Evolutionary conservation across 1,139 yeast genomes (phyloP), one percentile per base, ranked within the genome.

Genomic region (Candida sanyaensis): DNA sequence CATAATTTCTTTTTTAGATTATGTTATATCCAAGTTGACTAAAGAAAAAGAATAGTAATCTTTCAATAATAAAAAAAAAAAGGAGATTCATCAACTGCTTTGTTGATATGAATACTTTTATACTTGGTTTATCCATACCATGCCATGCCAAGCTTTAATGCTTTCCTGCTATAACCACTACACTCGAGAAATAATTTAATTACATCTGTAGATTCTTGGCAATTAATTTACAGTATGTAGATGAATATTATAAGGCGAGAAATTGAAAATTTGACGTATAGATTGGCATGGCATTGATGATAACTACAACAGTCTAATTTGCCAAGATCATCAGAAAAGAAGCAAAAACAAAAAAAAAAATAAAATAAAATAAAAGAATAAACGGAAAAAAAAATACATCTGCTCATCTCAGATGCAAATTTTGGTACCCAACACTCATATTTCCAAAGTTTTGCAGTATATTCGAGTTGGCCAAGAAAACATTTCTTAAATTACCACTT

Each of bases 271-370:
- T 17, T 17, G 21, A 17, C 2, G 21, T 17, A 17, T 17, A 17
- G 21, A 26, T 26, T 26, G 28, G 28, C 9, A 26, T 5, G 28
- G 28, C 5, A n/a, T n/a, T 6, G 13, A 31, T 31, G 6, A 23
- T 36, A 41, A 41, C 43, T 27, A 41, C 37, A 10, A 13, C 33
- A 24, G 43, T 41, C 29, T 12, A n/a, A 41, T 26, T 33, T 13
- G 43, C 43, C 43, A 41, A 41, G 43, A 41, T 12, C 24, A 12
- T 10, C 13, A 6, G 26, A 31, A 9, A 6, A 9, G 11, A 26
- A 26, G 28, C 6, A 2, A 26, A 8, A 24, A 7, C 5, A 7
- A 24, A 24, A 24, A 24, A 24, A 24, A 24, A 24, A 24, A 5
- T 24, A 24, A n/a, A n/a, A n/a, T 11, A 30, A 30, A 30, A 8